Percentiles rank a stretch among this genome's conserved stretches.
Evolutionary conservation across 768 basidiomycete species (phyloP).

Genomic region (Fistulinella prunicolor): DNA sequence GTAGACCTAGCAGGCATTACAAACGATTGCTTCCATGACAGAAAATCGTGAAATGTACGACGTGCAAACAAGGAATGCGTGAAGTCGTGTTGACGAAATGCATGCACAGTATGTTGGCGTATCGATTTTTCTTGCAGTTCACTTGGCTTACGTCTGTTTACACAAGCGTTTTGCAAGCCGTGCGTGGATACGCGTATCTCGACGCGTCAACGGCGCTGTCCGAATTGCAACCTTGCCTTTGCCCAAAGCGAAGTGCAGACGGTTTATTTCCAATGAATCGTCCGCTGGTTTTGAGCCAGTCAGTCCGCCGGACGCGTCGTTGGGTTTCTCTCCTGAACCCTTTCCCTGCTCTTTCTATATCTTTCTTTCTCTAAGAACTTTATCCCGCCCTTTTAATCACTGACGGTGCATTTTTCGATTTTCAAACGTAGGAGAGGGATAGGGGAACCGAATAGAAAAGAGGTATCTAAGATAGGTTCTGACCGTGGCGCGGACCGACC

Average conservation of each 20-base stretch:
- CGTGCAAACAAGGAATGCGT: slow-evolving; percentile 76
- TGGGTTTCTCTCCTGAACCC: too few species aligned
- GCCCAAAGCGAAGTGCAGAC: slow-evolving; percentile 79
- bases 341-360: too few species aligned
- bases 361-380: too few species aligned
- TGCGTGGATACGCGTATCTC: slow-evolving; percentile 86
- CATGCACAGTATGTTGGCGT: slow-evolving; percentile 76
- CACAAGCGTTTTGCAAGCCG: slow-evolving; percentile 74
- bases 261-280: slow-evolving; percentile 52
- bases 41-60: slow-evolving; percentile 86
- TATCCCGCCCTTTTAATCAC: too few species aligned
- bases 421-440: too few species aligned
- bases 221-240: slow-evolving; percentile 80
- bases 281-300: background rate
- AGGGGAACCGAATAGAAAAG: too few species aligned
- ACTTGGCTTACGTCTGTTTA: background rate
- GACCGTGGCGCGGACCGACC: too few species aligned
- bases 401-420: too few species aligned
- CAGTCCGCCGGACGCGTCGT: too few species aligned
- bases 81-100: slow-evolving; percentile 83
- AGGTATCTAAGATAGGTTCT: too few species aligned
- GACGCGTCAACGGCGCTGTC: slow-evolving; percentile 92
- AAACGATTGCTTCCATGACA: slow-evolving; percentile 29
- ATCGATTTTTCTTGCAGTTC: background rate
- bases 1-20: too few species aligned